phyloP scores from a whole-genome alignment of 345 rosid genomes.

The Bruguiera gymnorhiza region DNA sequence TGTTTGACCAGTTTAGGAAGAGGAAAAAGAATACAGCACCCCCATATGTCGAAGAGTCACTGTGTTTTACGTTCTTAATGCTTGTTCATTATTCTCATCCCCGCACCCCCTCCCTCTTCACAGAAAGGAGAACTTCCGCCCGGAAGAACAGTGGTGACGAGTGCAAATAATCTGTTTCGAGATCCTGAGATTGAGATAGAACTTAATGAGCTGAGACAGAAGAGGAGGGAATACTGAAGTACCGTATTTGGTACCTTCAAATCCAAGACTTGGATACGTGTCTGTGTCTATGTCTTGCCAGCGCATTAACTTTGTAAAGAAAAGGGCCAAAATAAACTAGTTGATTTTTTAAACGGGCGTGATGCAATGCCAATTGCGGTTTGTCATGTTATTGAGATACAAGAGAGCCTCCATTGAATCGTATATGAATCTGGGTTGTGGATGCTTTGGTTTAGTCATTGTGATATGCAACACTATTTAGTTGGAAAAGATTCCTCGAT shows the following conservation, averaged over 20 bases:
- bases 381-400: neutral
- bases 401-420: neutral
- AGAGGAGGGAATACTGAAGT: constrained; percentile 21
- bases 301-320: constrained; percentile 5
- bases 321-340: neutral
- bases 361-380: neutral
- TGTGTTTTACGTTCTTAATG: too few relatives aligned
- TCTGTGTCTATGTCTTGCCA: neutral
- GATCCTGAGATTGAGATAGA: constrained; percentile 66
- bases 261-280: neutral
- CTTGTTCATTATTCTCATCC: too few relatives aligned
- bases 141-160: constrained; percentile 42
- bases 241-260: neutral
- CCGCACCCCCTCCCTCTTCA: neutral
- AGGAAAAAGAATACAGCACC: too few relatives aligned
- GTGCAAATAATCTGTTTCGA: constrained; percentile 36
- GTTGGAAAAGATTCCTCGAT: too few relatives aligned
- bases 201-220: constrained; percentile 58
- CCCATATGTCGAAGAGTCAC: too few relatives aligned
- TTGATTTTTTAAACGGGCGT: neutral
- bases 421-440: neutral
- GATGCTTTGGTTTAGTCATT: too few relatives aligned
- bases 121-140: constrained; percentile 80
- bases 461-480: too few relatives aligned
- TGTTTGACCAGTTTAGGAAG: too few relatives aligned